These are phyloP conservation scores for Haplographium delicatum DNA, from an alignment of 495 filamentous ascomycete species.

Conservation along the genomic window DNA sequence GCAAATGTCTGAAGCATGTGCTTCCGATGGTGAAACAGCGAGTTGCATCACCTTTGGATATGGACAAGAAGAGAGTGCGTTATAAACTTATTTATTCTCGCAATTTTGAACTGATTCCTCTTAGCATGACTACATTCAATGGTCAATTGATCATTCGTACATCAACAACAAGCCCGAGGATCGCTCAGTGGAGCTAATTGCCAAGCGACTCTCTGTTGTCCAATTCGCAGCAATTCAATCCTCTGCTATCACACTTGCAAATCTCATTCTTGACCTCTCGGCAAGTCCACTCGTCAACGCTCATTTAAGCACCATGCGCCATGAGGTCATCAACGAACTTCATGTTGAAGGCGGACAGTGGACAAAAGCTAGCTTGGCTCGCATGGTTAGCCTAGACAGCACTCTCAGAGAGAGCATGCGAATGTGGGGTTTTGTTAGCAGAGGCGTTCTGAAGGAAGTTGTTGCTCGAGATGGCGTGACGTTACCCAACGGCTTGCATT, in stretches of 20 bases:
- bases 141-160: constrained; percentile 31
- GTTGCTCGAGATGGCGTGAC: constrained; percentile 33
- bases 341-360: constrained; percentile 18
- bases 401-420: constrained; percentile 39
- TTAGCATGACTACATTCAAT: constrained; percentile 36
- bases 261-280: constrained; percentile 36
- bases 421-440: constrained; percentile 33
- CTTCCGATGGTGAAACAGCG: constrained; percentile 30
- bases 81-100: not conserved
- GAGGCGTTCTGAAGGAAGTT: constrained; percentile 37
- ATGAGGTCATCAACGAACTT: constrained; percentile 7
- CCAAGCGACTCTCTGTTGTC: constrained; percentile 34
- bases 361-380: constrained; percentile 38
- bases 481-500: constrained; percentile 29
- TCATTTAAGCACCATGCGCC: not conserved
- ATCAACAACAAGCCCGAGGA: constrained; percentile 25
- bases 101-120: constrained; percentile 1
- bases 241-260: constrained; percentile 38
- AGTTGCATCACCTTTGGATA: constrained; percentile 3
- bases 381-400: constrained; percentile 39
- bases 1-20: constrained; percentile 25
- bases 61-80: constrained; percentile 1
- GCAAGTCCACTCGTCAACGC: not conserved
- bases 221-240: constrained; percentile 48
- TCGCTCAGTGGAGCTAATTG: constrained; percentile 26